A percentile compares a stretch with the other conserved stretches of the same genome.
Evolutionary conservation across 345 rosid species (phyloP).

Genomic region (Cardamine occulta): DNA sequence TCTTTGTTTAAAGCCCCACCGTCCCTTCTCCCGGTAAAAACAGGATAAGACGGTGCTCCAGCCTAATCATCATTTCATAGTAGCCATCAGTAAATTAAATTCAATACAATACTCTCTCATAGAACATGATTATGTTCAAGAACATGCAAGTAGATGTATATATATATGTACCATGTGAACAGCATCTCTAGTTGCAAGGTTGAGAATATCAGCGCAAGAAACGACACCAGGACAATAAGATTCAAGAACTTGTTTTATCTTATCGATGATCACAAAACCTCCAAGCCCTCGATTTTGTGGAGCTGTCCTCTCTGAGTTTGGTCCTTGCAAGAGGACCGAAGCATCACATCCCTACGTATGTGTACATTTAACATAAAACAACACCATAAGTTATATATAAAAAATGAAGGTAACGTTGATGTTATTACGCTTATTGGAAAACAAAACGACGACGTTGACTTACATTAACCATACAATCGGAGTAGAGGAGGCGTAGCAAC

Average conservation of each 20-base stretch:
- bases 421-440: not conserved
- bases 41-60: conserved; percentile 67
- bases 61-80: conserved; percentile 50
- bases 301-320: conserved; percentile 71
- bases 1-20: conserved; percentile 50
- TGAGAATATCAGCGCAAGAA: conserved; percentile 89
- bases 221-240: conserved; percentile 69
- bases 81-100: not conserved
- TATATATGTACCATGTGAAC: conserved; percentile 58
- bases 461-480: conserved; percentile 80
- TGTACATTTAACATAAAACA: not conserved
- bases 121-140: not conserved
- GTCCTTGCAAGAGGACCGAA: conserved; percentile 71
- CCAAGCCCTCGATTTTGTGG: conserved; percentile 71
- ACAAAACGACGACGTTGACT: not conserved
- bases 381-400: not conserved
- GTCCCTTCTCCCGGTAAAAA: conserved; percentile 69
- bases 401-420: not conserved
- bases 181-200: conserved; percentile 91
- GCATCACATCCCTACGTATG: conserved; percentile 73
- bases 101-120: not conserved
- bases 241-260: conserved; percentile 74
- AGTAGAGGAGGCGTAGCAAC: conserved; percentile 67
- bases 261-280: conserved; percentile 65
- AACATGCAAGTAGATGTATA: not conserved